These are phyloP conservation scores for Primulina huaijiensis DNA, from an alignment of 257 asterid species.

Conservation along the genomic window DNA sequence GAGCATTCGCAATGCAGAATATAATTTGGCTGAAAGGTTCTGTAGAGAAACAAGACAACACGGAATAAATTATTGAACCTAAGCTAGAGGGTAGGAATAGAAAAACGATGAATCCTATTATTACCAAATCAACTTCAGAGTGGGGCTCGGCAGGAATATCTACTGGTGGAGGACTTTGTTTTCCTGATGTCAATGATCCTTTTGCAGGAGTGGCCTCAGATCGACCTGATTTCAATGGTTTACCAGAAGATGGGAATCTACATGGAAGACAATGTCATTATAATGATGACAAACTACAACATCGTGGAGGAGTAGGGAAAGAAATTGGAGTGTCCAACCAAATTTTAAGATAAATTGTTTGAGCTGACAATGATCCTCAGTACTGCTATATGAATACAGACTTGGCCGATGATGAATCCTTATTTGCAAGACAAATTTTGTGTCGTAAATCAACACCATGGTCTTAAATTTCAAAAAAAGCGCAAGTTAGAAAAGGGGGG, in stretches of 20 bases:
- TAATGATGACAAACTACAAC: background rate
- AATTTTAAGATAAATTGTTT: too few relatives aligned
- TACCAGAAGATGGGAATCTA: background rate
- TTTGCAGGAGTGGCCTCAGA: conserved; percentile 71
- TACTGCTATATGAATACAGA: background rate
- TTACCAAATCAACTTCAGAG: conserved; percentile 54
- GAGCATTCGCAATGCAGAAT: conserved; percentile 54
- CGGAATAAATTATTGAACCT: conserved; percentile 1
- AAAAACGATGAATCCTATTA: conserved; percentile 19
- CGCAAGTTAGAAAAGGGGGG: too few relatives aligned
- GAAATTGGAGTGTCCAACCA: background rate
- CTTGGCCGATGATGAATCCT: background rate
- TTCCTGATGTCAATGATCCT: conserved; percentile 51
- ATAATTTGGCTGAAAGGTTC: conserved; percentile 69
- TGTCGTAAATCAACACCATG: background rate
- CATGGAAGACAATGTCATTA: background rate
- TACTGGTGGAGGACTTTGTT: conserved; percentile 38
- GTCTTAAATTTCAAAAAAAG: too few relatives aligned
- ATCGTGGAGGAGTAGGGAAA: background rate
- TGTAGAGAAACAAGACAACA: conserved; percentile 26
- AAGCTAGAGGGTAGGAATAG: background rate
- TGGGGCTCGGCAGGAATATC: conserved; percentile 49
- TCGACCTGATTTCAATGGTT: conserved; percentile 26
- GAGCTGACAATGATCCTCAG: background rate
- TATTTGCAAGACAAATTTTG: background rate